Evolutionary conservation across 108 stramenopile species (phyloP), one percentile per base, ranked within the genome.

Genomic region (Cylindrotheca closterium): DNA sequence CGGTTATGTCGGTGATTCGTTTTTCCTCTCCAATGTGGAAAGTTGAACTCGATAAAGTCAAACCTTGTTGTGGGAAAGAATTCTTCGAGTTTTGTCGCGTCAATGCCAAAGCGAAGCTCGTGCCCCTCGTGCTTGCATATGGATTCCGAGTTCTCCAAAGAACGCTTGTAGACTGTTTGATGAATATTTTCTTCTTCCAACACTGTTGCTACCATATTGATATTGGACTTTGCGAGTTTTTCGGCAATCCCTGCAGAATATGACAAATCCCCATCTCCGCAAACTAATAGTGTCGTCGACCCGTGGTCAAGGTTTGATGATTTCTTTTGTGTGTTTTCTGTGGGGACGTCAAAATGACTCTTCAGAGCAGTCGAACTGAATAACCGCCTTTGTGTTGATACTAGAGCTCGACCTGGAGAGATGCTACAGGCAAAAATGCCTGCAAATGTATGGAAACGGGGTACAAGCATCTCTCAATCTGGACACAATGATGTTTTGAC

Each of bases 21-120:
- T 75, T 92, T 92, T 30, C 91, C 91, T 45, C 71, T 65, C 91
- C 91, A 92, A 71, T 92, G 91, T 19, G 91, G 91, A 78, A 92
- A 92, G 55, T 92, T 92, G 63, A 92, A 92, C 55, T 84, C 79
- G 46, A 92, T 89, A 19, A 78, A 55, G 61, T 89, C 83, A 74
- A 92, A 88, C 28, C 27, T 59, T 26, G 77, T 62, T 2, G 30
- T 32, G 0, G 81, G 63, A 63, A 92, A 89, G 46, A 75, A 56
- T 27, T 51, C 28, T 17, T 52, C 48, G 23, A 92, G 67, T 2
- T 68, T 37, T 18, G 91, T 92, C 24, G 85, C 91, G 56, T 92
- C 85, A 10, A 89, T 60, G 0, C 80, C 86, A 65, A 89, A 92
- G 19, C 51, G 46, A 15, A 81, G 73, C 8, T 58, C 30, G 46